Evolutionary conservation across 2,329 filamentous ascomycete species (phyloP).

Genomic region (Ceratocystis eucalypticola): DNA sequence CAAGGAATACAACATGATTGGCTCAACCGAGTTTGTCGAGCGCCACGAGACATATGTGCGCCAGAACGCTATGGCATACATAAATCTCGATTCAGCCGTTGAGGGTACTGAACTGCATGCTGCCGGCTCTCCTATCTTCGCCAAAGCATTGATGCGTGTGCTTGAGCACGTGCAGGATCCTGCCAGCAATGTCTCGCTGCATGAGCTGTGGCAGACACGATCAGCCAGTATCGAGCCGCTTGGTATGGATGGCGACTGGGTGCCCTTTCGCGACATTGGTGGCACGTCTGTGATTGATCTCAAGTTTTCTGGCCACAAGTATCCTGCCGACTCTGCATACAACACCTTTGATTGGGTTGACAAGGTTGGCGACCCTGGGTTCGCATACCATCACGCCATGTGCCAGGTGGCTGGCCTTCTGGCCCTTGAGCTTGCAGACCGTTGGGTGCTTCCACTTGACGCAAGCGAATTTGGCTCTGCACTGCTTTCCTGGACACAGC

Average conservation of each 20-base stretch:
- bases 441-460: slow-evolving; percentile 70
- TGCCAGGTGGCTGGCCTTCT: slow-evolving; percentile 69
- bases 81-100: slow-evolving; percentile 81
- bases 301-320: slow-evolving; percentile 53
- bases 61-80: slow-evolving; percentile 65
- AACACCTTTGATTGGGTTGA: slow-evolving; percentile 83
- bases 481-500: slow-evolving; percentile 50
- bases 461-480: slow-evolving; percentile 56
- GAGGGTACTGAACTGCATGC: slow-evolving; percentile 48
- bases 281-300: slow-evolving; percentile 82
- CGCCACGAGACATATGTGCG: slow-evolving; percentile 61
- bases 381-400: slow-evolving; percentile 65
- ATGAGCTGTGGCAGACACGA: slow-evolving; percentile 59
- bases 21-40: slow-evolving; percentile 91
- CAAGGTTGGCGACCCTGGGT: slow-evolving; percentile 65
- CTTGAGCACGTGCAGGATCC: slow-evolving; percentile 66
- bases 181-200: slow-evolving; percentile 54
- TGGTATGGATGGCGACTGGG: slow-evolving; percentile 67
- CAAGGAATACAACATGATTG: slow-evolving; percentile 82
- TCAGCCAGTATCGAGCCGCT: slow-evolving; percentile 51
- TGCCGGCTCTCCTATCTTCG: slow-evolving; percentile 67
- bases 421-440: slow-evolving; percentile 73
- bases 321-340: slow-evolving; percentile 71
- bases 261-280: slow-evolving; percentile 81
- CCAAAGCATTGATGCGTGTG: slow-evolving; percentile 56